Evolutionary conservation across 1,139 yeast species (phyloP).

Genomic region (Yamadazyma songkhlaensis): DNA sequence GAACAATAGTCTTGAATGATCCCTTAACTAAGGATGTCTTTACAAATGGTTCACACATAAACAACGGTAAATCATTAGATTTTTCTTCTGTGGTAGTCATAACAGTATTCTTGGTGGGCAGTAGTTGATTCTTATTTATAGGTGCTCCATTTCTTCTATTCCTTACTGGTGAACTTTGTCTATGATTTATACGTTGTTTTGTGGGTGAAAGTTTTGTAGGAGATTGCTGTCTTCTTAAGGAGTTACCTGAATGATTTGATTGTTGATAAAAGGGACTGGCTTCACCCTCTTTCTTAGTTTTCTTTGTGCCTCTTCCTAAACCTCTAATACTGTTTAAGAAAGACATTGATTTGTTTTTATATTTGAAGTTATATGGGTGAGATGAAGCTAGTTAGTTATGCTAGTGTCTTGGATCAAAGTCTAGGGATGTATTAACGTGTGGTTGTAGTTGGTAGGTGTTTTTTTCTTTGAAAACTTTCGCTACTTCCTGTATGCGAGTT

Average conservation of each 20-base stretch:
- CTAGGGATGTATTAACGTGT: too few species aligned
- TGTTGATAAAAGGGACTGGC: conserved; percentile 34
- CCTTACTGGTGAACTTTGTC: conserved; percentile 34
- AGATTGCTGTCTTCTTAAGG: conserved; percentile 37
- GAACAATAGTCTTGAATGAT: conserved; percentile 94
- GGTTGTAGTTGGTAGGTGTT: too few species aligned
- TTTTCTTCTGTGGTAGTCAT: conserved; percentile 12
- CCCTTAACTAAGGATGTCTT: conserved; percentile 95
- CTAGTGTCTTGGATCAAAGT: too few species aligned
- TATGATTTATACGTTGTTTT: conserved; percentile 21
- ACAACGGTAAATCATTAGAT: conserved; percentile 46
- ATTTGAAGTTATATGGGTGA: too few species aligned
- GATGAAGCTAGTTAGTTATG: too few species aligned
- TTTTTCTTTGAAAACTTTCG: too few species aligned
- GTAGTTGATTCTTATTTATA: conserved; percentile 6
- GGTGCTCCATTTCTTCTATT: conserved; percentile 2
- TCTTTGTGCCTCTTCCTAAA: conserved; percentile 62
- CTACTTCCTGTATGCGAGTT: too few species aligned
- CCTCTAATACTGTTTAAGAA: conserved; percentile 53
- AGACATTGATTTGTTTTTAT: conserved; percentile 38
- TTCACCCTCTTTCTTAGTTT: conserved; percentile 45
- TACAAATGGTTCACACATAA: conserved; percentile 89
- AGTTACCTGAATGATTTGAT: conserved; percentile 29
- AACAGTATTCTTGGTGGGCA: conserved; percentile 12
- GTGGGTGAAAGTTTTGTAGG: conserved; percentile 20